Conservation (phyloP, 257 asterid species). For the Scutellaria barbata region DNA sequence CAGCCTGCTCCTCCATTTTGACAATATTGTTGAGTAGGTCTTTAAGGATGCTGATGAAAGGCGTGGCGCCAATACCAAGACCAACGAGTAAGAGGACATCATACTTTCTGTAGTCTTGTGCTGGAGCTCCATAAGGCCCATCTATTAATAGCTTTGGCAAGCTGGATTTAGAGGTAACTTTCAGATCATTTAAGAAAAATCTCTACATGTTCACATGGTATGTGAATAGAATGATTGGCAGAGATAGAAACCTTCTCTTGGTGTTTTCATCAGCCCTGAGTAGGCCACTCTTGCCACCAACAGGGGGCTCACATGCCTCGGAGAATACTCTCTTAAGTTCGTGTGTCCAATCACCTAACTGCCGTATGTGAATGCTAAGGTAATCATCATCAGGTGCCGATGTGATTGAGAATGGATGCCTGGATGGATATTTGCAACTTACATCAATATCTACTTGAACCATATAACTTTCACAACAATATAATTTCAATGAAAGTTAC, state of each 20-base stretch:
- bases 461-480: neutral
- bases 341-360: constrained; percentile 95
- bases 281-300: constrained; percentile 81
- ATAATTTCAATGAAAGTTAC: constrained; percentile 40
- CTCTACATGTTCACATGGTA: neutral
- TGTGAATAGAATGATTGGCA: neutral
- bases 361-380: constrained; percentile 93
- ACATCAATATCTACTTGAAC: neutral
- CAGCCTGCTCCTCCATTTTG: constrained; percentile 87
- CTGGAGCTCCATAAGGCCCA: constrained; percentile 99
- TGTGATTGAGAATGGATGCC: constrained; percentile 98
- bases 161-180: constrained; percentile 54
- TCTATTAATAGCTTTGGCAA: constrained; percentile 91
- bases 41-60: constrained; percentile 89
- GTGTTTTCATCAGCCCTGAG: constrained; percentile 92
- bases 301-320: constrained; percentile 82
- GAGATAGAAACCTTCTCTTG: constrained; percentile 56
- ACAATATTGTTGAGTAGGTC: constrained; percentile 79
- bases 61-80: constrained; percentile 97
- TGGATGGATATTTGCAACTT: constrained; percentile 42
- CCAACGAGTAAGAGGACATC: constrained; percentile 93
- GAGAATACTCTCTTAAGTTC: constrained; percentile 88
- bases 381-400: constrained; percentile 95
- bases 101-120: constrained; percentile 83
- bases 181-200: constrained; percentile 21